Base-by-base conservation (phyloP, 1,284 basidiomycete genomes). In the Sporisorium scitamineum region DNA sequence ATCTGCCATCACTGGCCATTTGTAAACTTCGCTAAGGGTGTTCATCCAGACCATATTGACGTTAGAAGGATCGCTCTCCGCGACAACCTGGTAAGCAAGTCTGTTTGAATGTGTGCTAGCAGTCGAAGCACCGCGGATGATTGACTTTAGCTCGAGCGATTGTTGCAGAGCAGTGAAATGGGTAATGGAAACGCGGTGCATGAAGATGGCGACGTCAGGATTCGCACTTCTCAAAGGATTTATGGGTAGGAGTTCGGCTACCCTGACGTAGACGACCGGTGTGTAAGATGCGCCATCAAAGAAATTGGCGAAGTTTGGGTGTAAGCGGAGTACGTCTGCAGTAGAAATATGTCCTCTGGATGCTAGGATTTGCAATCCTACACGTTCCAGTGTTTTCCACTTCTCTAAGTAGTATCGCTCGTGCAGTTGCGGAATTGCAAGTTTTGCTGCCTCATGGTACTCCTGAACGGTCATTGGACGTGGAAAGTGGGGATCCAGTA, bases 131-230 rank as follows among this genome's bases (percentile, higher is more conserved):
- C 44, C 51, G 20, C 65, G 20, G 8, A 69, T 32, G 31, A 69
- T 47, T 11, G 31, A n/a, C 24, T 47, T 44, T 37, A 52, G 60
- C 3, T 62, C 26, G 7, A 63, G 45, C 31, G 4, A 18, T n/a
- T 16, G 31, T 2, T 10, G 8, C 3, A 32, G 14, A 8, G 22
- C 39, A 8, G 66, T 62, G 1, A 48, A 22, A 10, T 50, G 22
- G 3, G 27, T 10, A 1, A 62, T 24, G 5, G 4, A 9, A 9
- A 58, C 1, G 2, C 5, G 24, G 13, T 57, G 55, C 65, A 68
- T 62, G 60, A 54, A 68, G 18, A 68, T 39, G 11, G 52, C 60
- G 3, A 68, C 55, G 44, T 68, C 65, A 2, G 65, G 59, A n/a
- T 68, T 68, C 9, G 18, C 5, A 5, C 0, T 3, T 2, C 37